These are phyloP conservation scores for Cladobotryum mycophilum DNA, from an alignment of 2,329 filamentous ascomycete genomes.

Conservation along the genomic window DNA sequence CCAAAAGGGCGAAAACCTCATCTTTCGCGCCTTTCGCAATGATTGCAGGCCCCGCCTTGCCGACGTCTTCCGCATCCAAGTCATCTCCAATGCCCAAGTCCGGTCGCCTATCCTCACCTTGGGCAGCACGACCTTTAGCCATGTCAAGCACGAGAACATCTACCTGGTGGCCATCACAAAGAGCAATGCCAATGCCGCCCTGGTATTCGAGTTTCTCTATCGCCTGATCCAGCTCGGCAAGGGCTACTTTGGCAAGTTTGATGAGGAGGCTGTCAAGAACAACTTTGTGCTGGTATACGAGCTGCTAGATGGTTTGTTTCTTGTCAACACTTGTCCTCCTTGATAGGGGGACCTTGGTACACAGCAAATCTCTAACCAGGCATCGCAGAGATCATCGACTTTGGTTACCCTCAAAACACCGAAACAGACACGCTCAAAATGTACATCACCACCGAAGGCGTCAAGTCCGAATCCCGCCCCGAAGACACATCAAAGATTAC, in stretches of 20 bases:
- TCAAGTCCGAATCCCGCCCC: conserved; percentile 80
- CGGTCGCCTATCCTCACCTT: conserved; percentile 95
- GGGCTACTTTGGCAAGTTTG: conserved; percentile 98
- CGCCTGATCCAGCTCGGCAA: conserved; percentile 82
- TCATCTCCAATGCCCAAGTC: conserved; percentile 97
- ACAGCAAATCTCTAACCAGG: neutral
- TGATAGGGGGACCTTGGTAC: neutral
- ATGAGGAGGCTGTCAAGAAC: conserved; percentile 99
- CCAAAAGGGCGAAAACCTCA: conserved; percentile 99
- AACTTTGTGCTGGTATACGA: conserved; percentile 99
- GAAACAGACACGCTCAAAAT: conserved; percentile 98
- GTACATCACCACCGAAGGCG: conserved; percentile 99
- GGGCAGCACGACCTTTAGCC: conserved; percentile 96
- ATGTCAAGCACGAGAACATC: conserved; percentile 99
- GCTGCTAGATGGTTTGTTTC: conserved; percentile 70
- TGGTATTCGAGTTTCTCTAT: conserved; percentile 98
- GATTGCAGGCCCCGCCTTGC: conserved; percentile 96
- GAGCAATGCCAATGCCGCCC: conserved; percentile 96
- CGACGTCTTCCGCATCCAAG: conserved; percentile 98
- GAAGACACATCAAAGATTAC: conserved; percentile 97
- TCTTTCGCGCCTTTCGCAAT: conserved; percentile 97
- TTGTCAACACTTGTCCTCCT: neutral
- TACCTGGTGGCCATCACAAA: conserved; percentile 97
- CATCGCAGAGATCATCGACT: conserved; percentile 83
- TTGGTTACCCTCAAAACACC: conserved; percentile 97